Percentiles rank a stretch among this genome's conserved stretches.
Conservation (phyloP, 768 basidiomycete species). For the Russula dissimulans region DNA sequence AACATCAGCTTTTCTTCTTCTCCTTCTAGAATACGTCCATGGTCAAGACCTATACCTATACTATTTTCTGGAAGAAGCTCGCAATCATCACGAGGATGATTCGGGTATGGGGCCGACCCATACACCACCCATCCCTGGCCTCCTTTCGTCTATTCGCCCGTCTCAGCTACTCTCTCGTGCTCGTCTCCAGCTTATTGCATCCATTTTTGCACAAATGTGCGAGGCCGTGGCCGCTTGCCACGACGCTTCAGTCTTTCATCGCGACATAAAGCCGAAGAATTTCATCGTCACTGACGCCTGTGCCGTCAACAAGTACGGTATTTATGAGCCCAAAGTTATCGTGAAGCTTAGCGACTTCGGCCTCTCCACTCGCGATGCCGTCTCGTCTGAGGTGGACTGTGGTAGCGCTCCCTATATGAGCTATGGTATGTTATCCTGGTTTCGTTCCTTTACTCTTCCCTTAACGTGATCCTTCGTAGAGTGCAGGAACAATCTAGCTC, state of each 20-base stretch:
- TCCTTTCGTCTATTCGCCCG: slow-evolving; percentile 76
- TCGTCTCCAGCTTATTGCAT: slow-evolving; percentile 84
- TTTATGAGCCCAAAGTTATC: slow-evolving; percentile 74
- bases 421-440: slow-evolving; percentile 52
- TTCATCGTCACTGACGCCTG: slow-evolving; percentile 88
- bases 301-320: slow-evolving; percentile 42
- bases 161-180: slow-evolving; percentile 77
- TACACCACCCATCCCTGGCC: slow-evolving; percentile 89
- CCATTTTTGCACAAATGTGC: slow-evolving; percentile 99
- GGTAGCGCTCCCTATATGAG: slow-evolving; percentile 99
- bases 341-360: slow-evolving; percentile 98
- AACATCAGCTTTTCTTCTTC: slow-evolving; percentile 82
- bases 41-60: slow-evolving; percentile 97
- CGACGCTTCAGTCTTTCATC: slow-evolving; percentile 81
- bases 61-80: slow-evolving; percentile 95
- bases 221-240: slow-evolving; percentile 95
- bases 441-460: slow-evolving; percentile 14
- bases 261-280: slow-evolving; percentile 99
- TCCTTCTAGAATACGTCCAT: slow-evolving; percentile 91
- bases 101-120: slow-evolving; percentile 33
- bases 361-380: slow-evolving; percentile 78
- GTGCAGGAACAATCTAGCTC: slow-evolving; percentile 95
- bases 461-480: slow-evolving; percentile 37
- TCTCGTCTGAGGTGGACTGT: slow-evolving; percentile 95
- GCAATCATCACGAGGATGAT: slow-evolving; percentile 68